These are phyloP conservation scores for Nannizzia gypsea DNA, from an alignment of 2,329 filamentous ascomycete species.

Conservation along the genomic window DNA sequence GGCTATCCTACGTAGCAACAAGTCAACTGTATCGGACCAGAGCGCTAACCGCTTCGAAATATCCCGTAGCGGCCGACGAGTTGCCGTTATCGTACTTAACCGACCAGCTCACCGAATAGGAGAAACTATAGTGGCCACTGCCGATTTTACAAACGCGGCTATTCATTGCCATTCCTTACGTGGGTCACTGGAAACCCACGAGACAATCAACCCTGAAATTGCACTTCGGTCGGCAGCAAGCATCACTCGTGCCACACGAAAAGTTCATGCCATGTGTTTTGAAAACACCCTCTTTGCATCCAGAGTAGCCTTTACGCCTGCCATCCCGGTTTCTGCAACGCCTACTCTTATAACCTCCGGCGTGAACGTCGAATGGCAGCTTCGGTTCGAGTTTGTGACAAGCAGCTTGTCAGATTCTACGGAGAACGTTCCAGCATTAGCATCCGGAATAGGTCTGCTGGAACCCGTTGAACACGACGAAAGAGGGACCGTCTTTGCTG, in stretches of 20 bases:
- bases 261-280: slow-evolving; percentile 63
- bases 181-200: slow-evolving; percentile 71
- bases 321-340: slow-evolving; percentile 71
- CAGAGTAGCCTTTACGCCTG: slow-evolving; percentile 66
- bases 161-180: slow-evolving; percentile 79
- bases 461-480: slow-evolving; percentile 73
- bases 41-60: slow-evolving; percentile 94
- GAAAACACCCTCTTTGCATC: slow-evolving; percentile 75
- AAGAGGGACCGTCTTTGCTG: slow-evolving; percentile 62
- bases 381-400: slow-evolving; percentile 87
- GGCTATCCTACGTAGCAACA: slow-evolving; percentile 72
- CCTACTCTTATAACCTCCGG: slow-evolving; percentile 89
- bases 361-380: slow-evolving; percentile 74
- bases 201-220: slow-evolving; percentile 67
- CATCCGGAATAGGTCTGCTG: slow-evolving; percentile 45
- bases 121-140: slow-evolving; percentile 68
- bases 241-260: slow-evolving; percentile 74
- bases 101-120: slow-evolving; percentile 81
- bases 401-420: slow-evolving; percentile 40
- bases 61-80: slow-evolving; percentile 77
- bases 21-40: slow-evolving; percentile 54
- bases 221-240: slow-evolving; percentile 76
- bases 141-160: slow-evolving; percentile 69
- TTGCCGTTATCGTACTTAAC: slow-evolving; percentile 79
- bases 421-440: slow-evolving; percentile 21